Conservation (phyloP, 306 rosid species). For the Cicer judaicum region DNA sequence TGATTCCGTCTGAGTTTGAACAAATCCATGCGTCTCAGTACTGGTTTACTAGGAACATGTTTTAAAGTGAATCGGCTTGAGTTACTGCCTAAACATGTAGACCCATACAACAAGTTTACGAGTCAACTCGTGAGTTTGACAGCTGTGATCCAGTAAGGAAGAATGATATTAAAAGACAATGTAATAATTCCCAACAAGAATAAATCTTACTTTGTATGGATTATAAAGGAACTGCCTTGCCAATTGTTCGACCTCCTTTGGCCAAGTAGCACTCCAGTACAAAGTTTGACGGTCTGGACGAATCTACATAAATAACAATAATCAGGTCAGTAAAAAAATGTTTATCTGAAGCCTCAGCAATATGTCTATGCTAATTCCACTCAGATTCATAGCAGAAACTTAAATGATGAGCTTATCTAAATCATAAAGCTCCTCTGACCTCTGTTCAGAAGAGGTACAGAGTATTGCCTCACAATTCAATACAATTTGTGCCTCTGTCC, state of each 20-base stretch:
- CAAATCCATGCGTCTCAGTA: neutral
- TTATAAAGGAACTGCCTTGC: slow-evolving; percentile 89
- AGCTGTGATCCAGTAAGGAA: neutral
- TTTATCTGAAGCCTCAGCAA: slow-evolving; percentile 15
- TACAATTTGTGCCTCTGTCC: neutral
- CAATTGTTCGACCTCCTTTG: slow-evolving; percentile 94
- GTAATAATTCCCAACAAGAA: slow-evolving; percentile 31
- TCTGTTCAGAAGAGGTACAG: neutral
- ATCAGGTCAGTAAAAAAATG: slow-evolving; percentile 9
- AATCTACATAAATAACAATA: slow-evolving; percentile 51
- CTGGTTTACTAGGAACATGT: neutral
- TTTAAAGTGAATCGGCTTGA: neutral
- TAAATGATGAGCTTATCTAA: slow-evolving; percentile 16
- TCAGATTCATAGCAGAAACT: slow-evolving; percentile 18
- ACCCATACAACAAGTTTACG: neutral
- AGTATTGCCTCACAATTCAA: slow-evolving; percentile 1
- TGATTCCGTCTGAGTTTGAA: neutral
- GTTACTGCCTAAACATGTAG: neutral
- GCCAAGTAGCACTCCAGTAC: slow-evolving; percentile 99
- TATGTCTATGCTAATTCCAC: neutral
- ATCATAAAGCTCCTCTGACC: neutral
- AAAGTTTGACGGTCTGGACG: slow-evolving; percentile 95
- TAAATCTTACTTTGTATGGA: slow-evolving; percentile 78
- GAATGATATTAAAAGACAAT: slow-evolving; percentile 12
- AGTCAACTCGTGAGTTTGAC: neutral